Evolutionary conservation across 139 green algal species (phyloP).

Genomic region (Coelastrella sp.): DNA sequence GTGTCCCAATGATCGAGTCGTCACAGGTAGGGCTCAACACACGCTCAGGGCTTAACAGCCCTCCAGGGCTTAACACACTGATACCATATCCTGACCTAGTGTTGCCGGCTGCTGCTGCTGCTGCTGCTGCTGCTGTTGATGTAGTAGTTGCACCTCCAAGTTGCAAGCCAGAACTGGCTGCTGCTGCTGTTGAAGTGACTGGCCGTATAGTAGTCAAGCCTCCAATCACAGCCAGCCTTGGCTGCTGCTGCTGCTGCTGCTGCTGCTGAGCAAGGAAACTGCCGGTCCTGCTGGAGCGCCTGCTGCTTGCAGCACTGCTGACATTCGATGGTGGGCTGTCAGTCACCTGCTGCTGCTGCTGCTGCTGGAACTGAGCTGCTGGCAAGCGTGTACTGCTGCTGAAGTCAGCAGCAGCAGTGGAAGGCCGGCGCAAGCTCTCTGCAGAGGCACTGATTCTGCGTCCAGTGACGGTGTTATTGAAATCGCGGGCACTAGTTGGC

Average conservation of each 20-base stretch:
- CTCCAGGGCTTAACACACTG: not conserved
- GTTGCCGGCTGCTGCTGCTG: not conserved
- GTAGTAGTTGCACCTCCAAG: not conserved
- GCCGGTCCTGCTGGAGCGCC: not conserved
- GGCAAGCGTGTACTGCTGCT: conserved; percentile 10
- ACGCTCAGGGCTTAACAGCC: too few species aligned
- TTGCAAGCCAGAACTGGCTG: not conserved
- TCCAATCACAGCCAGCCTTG: not conserved
- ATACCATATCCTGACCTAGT: not conserved
- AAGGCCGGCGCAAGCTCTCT: not conserved
- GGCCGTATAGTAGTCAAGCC: not conserved
- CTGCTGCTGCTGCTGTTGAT: not conserved
- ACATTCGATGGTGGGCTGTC: too few species aligned
- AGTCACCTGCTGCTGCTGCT: not conserved
- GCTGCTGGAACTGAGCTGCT: not conserved
- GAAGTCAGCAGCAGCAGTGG: not conserved
- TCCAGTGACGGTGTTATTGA: not conserved
- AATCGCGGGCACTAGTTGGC: not conserved
- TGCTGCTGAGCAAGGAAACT: not conserved
- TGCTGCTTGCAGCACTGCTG: conserved; percentile 2
- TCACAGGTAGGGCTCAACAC: not conserved
- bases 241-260: not conserved
- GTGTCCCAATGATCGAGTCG: not conserved
- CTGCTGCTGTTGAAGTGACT: not conserved
- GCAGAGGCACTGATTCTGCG: not conserved